phyloP scores from a whole-genome alignment of 345 rosid species.

The Camelina laxa region DNA sequence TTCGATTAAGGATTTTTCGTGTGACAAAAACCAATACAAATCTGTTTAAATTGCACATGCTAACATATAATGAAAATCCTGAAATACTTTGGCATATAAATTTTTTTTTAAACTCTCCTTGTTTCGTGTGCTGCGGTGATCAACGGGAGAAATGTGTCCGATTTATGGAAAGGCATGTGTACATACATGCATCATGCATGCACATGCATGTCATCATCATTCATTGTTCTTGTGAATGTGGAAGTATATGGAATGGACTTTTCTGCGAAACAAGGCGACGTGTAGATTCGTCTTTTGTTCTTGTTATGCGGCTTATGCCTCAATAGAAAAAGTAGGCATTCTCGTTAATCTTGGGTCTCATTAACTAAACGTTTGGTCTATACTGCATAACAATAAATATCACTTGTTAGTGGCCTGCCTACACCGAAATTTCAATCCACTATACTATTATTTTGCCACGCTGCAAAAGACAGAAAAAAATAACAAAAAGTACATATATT shows the following conservation, averaged over 20 bases:
- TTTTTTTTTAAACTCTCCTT: background rate
- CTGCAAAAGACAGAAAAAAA: background rate
- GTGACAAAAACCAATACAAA: background rate
- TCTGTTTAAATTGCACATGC: background rate
- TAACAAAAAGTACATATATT: too few species aligned
- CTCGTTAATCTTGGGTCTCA: background rate
- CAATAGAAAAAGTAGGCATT: background rate
- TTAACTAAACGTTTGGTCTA: background rate
- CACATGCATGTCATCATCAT: background rate
- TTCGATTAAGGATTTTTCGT: background rate
- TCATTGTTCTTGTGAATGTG: background rate
- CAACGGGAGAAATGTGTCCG: background rate
- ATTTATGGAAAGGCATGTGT: background rate
- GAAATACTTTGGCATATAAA: background rate
- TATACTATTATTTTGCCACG: background rate
- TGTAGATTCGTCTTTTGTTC: background rate
- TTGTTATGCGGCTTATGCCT: slow-evolving; percentile 2
- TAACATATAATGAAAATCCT: background rate
- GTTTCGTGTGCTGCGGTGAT: background rate
- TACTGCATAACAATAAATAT: background rate
- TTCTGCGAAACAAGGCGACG: background rate
- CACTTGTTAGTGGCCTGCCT: background rate
- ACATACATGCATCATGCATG: background rate
- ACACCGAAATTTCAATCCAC: background rate
- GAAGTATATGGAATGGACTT: background rate